A percentile compares a stretch with the other conserved stretches of the same genome.
Conservation (phyloP, 2,329 filamentous ascomycete species). For the Tolypocladium cylindrosporum region DNA sequence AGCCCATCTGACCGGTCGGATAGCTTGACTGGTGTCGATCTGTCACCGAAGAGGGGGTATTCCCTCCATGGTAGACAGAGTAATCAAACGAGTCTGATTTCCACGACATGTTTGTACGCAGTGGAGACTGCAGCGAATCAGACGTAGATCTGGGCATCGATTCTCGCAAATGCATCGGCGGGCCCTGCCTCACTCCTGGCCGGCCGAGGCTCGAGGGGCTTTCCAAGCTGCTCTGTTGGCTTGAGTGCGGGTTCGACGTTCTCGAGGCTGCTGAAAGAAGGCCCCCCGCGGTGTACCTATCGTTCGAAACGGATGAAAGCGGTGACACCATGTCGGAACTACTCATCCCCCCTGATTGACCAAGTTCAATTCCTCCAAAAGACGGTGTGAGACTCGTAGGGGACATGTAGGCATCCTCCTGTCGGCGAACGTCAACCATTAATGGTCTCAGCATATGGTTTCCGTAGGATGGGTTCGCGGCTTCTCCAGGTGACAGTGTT, state of each 20-base stretch:
- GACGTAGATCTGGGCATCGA: constrained; percentile 46
- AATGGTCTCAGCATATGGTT: constrained; percentile 57
- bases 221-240: background rate
- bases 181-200: constrained; percentile 39
- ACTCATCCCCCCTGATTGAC: constrained; percentile 38
- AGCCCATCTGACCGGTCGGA: constrained; percentile 33
- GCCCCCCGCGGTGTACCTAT: constrained; percentile 31
- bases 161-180: constrained; percentile 49
- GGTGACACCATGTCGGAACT: constrained; percentile 47
- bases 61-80: constrained; percentile 36
- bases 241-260: constrained; percentile 36
- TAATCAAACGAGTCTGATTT: constrained; percentile 52
- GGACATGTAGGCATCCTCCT: constrained; percentile 56
- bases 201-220: constrained; percentile 27
- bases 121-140: constrained; percentile 47
- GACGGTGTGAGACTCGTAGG: constrained; percentile 57
- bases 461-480: constrained; percentile 37
- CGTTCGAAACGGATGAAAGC: constrained; percentile 42
- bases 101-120: constrained; percentile 53
- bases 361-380: constrained; percentile 58
- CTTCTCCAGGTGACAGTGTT: constrained; percentile 38
- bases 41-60: constrained; percentile 34
- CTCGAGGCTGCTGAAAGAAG: constrained; percentile 30
- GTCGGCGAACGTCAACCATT: constrained; percentile 57
- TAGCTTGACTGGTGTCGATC: constrained; percentile 41